These are phyloP conservation scores for Stagonosporopsis tanaceti DNA, from an alignment of 2,329 filamentous ascomycete genomes.

Conservation along the genomic window DNA sequence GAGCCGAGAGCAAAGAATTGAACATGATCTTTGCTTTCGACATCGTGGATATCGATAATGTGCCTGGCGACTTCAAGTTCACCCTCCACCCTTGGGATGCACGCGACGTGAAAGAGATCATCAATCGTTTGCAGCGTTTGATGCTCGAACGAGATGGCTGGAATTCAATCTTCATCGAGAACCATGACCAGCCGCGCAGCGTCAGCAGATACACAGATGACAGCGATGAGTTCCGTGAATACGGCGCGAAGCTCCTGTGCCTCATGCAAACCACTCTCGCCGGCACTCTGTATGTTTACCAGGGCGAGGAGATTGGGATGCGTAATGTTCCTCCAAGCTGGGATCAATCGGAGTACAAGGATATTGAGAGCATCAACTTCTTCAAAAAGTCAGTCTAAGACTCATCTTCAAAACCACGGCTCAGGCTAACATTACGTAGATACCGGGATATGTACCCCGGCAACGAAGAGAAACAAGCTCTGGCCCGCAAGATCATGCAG, in stretches of 20 bases:
- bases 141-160: conserved; percentile 52
- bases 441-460: conserved; percentile 42
- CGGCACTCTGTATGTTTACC: conserved; percentile 60
- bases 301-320: conserved; percentile 63
- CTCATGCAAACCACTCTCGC: conserved; percentile 58
- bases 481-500: conserved; percentile 56
- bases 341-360: conserved; percentile 58
- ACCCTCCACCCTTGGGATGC: conserved; percentile 46
- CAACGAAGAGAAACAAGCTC: conserved; percentile 35
- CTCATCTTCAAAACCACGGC: too few relatives aligned
- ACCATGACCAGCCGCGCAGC: conserved; percentile 62
- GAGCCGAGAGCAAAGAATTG: conserved; percentile 59
- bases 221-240: conserved; percentile 55
- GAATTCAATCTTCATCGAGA: conserved; percentile 62
- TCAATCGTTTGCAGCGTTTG: conserved; percentile 45
- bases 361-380: conserved; percentile 65
- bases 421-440: conserved; percentile 22
- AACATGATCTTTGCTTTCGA: conserved; percentile 72
- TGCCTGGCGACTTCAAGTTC: conserved; percentile 48
- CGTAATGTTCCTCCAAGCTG: conserved; percentile 55
- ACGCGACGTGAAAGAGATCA: conserved; percentile 43
- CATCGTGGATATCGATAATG: conserved; percentile 50
- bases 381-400: conserved; percentile 49
- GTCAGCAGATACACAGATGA: conserved; percentile 60
- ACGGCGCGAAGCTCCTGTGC: conserved; percentile 58